Percentiles rank a stretch among this genome's conserved stretches.
These are phyloP conservation scores for Podospora tetraspora DNA, from an alignment of 495 filamentous ascomycete genomes.

Conservation along the genomic window DNA sequence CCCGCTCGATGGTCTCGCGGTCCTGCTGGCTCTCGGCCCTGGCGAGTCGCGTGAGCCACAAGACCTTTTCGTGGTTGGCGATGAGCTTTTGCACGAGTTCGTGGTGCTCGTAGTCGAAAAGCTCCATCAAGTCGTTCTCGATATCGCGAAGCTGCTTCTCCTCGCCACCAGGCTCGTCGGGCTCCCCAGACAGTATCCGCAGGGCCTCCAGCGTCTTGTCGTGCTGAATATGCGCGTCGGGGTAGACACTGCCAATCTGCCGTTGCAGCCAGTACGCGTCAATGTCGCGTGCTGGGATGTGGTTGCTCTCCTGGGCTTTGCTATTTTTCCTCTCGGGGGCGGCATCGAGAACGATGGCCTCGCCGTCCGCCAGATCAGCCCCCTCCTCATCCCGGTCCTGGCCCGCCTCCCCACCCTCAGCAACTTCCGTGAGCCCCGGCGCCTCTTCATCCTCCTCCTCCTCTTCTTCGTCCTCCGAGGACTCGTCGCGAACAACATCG, in stretches of 20 bases:
- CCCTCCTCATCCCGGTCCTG: conserved; percentile 50
- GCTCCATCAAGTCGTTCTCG: conserved; percentile 96
- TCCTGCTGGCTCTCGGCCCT: conserved; percentile 76
- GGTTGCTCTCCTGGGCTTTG: conserved; percentile 50
- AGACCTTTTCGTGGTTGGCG: conserved; percentile 81
- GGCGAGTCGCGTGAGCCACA: conserved; percentile 91
- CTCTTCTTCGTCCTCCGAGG: conserved; percentile 69
- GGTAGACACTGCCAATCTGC: conserved; percentile 80
- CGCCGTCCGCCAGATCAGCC: conserved; percentile 46
- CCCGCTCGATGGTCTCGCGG: conserved; percentile 70
- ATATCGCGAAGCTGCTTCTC: conserved; percentile 83
- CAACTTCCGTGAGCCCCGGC: conserved; percentile 52
- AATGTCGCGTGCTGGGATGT: conserved; percentile 76
- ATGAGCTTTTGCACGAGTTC: conserved; percentile 92
- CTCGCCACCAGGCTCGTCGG: conserved; percentile 65
- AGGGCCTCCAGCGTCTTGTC: conserved; percentile 79
- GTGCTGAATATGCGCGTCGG: conserved; percentile 85
- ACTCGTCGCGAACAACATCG: conserved; percentile 78
- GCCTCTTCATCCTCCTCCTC: conserved; percentile 58
- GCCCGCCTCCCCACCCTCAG: conserved; percentile 48
- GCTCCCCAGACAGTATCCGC: conserved; percentile 67
- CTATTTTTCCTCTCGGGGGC: conserved; percentile 37
- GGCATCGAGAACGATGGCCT: conserved; percentile 80
- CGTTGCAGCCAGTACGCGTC: conserved; percentile 97
- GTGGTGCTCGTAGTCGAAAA: conserved; percentile 95